These are phyloP conservation scores for Xerocomellus amylosporus DNA, from an alignment of 768 basidiomycete genomes.

Conservation along the genomic window DNA sequence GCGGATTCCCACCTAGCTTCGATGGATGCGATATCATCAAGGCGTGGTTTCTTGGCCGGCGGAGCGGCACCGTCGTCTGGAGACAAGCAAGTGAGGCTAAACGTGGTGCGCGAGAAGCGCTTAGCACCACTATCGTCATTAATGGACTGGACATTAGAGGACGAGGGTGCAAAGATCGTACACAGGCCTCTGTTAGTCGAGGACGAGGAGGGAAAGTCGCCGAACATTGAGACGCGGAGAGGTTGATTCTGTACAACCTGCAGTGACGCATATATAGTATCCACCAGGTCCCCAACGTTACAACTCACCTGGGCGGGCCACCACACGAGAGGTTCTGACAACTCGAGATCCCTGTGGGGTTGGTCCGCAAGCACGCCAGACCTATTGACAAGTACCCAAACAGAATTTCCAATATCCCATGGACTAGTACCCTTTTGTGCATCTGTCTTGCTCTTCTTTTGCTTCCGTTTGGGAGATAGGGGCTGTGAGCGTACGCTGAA, in stretches of 20 bases:
- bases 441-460: conserved; percentile 10
- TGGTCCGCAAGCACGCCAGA: conserved; percentile 35
- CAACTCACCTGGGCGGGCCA: conserved; percentile 66
- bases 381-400: conserved; percentile 54
- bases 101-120: conserved; percentile 46
- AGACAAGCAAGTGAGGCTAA: conserved; percentile 15
- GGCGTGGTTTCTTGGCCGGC: conserved; percentile 46
- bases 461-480: conserved; percentile 22
- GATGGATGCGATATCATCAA: conserved; percentile 25
- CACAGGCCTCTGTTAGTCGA: conserved; percentile 24
- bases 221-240: conserved; percentile 32
- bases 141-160: conserved; percentile 43
- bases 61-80: conserved; percentile 26
- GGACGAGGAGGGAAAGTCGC: conserved; percentile 29
- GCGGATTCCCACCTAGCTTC: conserved; percentile 48
- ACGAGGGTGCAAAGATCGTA: conserved; percentile 33
- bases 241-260: conserved; percentile 28
- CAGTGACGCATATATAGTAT: conserved; percentile 5
- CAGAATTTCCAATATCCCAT: conserved; percentile 38
- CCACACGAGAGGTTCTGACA: conserved; percentile 43
- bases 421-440: background rate
- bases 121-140: conserved; percentile 31
- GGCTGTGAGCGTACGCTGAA: conserved; percentile 17
- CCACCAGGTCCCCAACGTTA: background rate
- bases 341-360: conserved; percentile 22